A percentile compares a stretch with the other conserved stretches of the same genome.
Evolutionary conservation across 768 basidiomycete genomes (phyloP).

Genomic region (Galerina marginata): DNA sequence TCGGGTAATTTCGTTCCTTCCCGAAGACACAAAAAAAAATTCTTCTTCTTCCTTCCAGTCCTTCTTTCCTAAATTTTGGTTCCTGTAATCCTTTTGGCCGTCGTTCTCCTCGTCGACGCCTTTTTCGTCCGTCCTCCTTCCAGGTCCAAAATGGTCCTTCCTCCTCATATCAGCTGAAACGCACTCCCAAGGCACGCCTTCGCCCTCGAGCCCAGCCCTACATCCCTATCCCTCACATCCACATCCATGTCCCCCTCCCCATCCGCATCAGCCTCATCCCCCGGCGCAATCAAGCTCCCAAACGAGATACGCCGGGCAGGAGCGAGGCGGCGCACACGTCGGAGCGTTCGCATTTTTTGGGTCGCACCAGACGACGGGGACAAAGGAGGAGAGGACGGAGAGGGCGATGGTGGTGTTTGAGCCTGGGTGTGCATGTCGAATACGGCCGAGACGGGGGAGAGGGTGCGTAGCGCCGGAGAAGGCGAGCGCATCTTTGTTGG

Average conservation of each 20-base stretch:
- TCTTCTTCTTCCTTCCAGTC: too few species aligned
- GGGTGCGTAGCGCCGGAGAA: neutral
- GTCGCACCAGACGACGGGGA: constrained; percentile 1
- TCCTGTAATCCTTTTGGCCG: neutral
- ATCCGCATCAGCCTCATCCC: constrained; percentile 43
- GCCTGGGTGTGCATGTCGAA: neutral
- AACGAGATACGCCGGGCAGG: constrained; percentile 71
- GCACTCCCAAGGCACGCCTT: constrained; percentile 65
- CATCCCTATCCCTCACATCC: neutral
- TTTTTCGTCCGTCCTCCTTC: neutral
- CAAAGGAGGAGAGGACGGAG: neutral
- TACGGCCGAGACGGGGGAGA: constrained; percentile 6
- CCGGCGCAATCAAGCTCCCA: constrained; percentile 49
- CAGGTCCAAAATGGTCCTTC: neutral
- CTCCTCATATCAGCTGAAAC: constrained; percentile 45
- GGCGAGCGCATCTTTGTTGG: constrained; percentile 1
- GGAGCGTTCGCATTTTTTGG: constrained; percentile 39
- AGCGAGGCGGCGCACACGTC: constrained; percentile 53
- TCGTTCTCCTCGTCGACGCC: constrained; percentile 1
- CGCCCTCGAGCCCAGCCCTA: constrained; percentile 34
- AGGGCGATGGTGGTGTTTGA: constrained; percentile 1
- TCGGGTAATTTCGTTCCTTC: too few species aligned
- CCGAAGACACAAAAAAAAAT: too few species aligned
- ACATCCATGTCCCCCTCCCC: constrained; percentile 35
- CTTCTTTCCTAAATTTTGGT: too few species aligned